Evolutionary conservation across 169 alveolate genomes (phyloP), one percentile per base, ranked within the genome.

Genomic region (Eimeria mitis): DNA sequence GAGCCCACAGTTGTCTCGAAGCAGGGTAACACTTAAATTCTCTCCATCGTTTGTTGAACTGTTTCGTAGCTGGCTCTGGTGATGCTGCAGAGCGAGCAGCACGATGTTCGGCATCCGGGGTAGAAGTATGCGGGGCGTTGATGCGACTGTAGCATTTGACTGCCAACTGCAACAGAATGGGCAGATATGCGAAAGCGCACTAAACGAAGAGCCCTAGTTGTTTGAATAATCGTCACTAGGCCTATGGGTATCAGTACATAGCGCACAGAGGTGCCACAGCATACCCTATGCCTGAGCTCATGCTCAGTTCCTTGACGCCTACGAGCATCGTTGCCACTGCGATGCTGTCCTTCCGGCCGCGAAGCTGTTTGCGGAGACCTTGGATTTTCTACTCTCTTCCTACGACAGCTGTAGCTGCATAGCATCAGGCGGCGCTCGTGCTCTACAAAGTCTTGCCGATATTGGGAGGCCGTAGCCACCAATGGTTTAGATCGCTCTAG

Each of bases 391-490:
- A 31, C 54, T 56, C 21, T 75, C 37, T 44, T 61, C 44, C 94
- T 61, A 65, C 94, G 94, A 65, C 84, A 87, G 65, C 83, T 87
- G 84, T 87, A 87, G 47, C 94, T 87, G 94, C 94, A 87, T 25
- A 87, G 65, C 94, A 87, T 61, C 9, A 87, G 84, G 94, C 94
- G 94, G 70, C 94, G 94, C 68, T 87, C 68, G 47, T 87, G 94
- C 71, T 87, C 94, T 40, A n/a, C 79, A 87, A 87, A 87, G 31
- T 87, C 94, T 28, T 52, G 94, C 7, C 83, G 54, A 16, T 87
- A 61, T 65, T 87, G 94, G 25, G 54, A 49, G 21, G 63, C 94
- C 65, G 94, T 87, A 9, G 68, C 94, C 65, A 87, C 94, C 19
- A 87, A 65, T 25, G 94, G 94, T 65, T 65, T 87, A 34, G 94